Conservation (phyloP, 441 rosid species). For the Flueggea neowawraea region DNA sequence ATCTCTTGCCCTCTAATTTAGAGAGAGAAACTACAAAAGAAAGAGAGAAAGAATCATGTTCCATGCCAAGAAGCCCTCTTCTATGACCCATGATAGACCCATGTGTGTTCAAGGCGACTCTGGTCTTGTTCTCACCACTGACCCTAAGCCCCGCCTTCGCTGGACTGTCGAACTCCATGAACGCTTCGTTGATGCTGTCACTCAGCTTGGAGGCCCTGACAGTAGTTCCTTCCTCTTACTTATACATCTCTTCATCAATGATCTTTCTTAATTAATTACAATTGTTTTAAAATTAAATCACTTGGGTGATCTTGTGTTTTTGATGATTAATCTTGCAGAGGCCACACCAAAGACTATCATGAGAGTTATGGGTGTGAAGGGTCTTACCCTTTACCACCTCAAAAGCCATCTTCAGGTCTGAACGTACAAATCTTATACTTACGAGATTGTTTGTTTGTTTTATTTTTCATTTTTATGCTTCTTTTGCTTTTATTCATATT, state of each 20-base stretch:
- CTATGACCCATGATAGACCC: constrained; percentile 86
- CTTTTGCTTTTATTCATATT: constrained; percentile 17
- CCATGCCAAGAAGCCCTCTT: constrained; percentile 88
- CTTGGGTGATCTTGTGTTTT: neutral
- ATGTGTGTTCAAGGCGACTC: constrained; percentile 99
- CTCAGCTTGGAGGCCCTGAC: constrained; percentile 99
- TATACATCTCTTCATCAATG: neutral
- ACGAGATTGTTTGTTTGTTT: neutral
- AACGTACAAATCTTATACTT: constrained; percentile 11
- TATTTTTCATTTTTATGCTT: constrained; percentile 14
- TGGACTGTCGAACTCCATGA: constrained; percentile 99
- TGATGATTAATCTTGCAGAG: constrained; percentile 37
- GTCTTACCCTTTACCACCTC: constrained; percentile 99
- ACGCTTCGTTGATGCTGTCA: constrained; percentile 98
- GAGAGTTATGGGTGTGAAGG: constrained; percentile 99
- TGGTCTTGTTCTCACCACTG: constrained; percentile 98
- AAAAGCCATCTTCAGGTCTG: constrained; percentile 99
- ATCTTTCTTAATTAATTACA: neutral
- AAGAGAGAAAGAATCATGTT: constrained; percentile 49
- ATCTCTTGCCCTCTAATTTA: constrained; percentile 40
- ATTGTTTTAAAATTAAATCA: neutral
- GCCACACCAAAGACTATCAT: constrained; percentile 99
- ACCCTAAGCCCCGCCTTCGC: constrained; percentile 99
- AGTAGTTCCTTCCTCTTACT: constrained; percentile 35
- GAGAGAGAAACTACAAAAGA: constrained; percentile 24